Evolutionary conservation across 2,329 filamentous ascomycete genomes (phyloP), one percentile per base, ranked within the genome.

Genomic region (Ophidiomyces ophidiicola): DNA sequence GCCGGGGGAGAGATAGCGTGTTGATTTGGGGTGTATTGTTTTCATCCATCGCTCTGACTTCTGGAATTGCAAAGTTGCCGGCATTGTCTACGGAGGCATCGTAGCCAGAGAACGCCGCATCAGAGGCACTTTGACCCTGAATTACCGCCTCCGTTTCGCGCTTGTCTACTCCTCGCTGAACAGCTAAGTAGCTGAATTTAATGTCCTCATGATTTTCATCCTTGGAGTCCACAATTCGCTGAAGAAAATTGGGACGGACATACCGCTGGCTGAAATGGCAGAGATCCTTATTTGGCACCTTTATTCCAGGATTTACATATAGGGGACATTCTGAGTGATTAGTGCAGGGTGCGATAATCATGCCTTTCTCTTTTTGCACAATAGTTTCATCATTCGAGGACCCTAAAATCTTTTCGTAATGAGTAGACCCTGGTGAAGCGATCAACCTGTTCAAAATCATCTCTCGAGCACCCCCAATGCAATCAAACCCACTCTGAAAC

Each of bases 221-320:
- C 45, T 62, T 69, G 5, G 66, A 66, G 17, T 73, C 76, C 14
- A 92, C 65, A 32, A 96, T 71, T 32, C 72, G 72, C 55, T 92
- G 85, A 40, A 94, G 69, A 58, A 87, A 94, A 0, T 69, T 65
- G 0, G 90, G 90, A 0, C 87, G 77, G 36, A 86, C 80, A 56
- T 84, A 96, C 32, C 90, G 77, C 62, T 98, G 90, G 46, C 70
- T 73, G 59, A 98, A 96, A 58, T 81, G 82, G 60, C 90, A 98
- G 55, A 80, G 90, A 54, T 96, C 87, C 51, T 86, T 87, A 40
- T 88, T 76, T 4, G 86, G 84, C 19, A 65, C 65, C 39, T 74
- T 76, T 39, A 80, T 68, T 0, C 86, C 85, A 0, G 79, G 71
- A 0, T 70, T 68, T 14, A 71, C 67, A 55, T 94, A 94, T 82